Base-by-base conservation (phyloP, 2,329 filamentous ascomycete species). In the Rhynchosporium graminicola region DNA sequence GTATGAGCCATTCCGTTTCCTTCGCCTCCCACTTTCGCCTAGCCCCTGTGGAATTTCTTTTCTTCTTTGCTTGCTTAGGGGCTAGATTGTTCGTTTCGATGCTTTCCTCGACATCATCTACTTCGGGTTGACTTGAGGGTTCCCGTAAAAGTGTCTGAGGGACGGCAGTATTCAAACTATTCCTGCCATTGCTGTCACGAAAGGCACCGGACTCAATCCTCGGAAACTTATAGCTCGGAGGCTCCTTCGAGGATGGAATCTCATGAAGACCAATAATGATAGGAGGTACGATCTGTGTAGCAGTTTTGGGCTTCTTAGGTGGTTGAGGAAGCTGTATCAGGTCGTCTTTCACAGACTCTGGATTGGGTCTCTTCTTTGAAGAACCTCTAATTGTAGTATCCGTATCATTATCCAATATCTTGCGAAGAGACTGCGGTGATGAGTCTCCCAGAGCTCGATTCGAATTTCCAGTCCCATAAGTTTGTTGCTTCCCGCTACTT, bases 21-120 rank as follows among this genome's bases (percentile, higher is more conserved):
- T 85, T 81, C 64, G 88, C 84, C 0, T 84, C 83, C 86, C 86
- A 88, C 68, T 86, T 87, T 58, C 82, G 79, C 63, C 86, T 79
- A 1, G 83, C 80, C 52, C 58, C 50, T 26, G 81, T 80, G 9
- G 81, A 79, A 10, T 82, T 81, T 47, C 82, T 61, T 63, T 63
- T 63, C 58, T 45, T 54, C 20, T 54, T 54, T n/a, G 3, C 8
- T 20, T 13, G 33, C 36, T 28, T 28, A 15, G n/a, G 46, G 12
- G 26, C n/a, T 33, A 28, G 57, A 15, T 51, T 46, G 7, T 59
- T 15, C 29, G 36, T 3, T 48, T 54, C 40, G 40, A 51, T 47
- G 10, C 26, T 50, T 10, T 40, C 46, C 42, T 20, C n/a, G n/a
- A 36, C 57, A 20, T 20, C 8, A 9, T 33, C 51, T 5, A 29